Evolutionary conservation across 257 asterid genomes (phyloP), one percentile per base, ranked within the genome.

Genomic region (Solanum sejunctum): DNA sequence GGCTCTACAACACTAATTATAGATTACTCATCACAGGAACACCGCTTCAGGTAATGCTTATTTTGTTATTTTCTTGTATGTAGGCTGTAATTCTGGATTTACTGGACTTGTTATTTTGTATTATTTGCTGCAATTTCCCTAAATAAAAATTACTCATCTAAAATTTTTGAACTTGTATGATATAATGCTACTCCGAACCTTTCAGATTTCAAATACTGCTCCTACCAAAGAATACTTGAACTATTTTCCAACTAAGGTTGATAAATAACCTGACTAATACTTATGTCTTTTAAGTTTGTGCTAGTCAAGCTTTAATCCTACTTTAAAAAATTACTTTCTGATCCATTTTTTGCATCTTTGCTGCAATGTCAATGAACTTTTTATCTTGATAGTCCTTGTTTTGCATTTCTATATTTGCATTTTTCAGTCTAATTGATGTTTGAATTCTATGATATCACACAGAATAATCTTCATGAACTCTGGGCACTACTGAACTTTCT

Each of bases 381-480:
- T 72, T 72, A 72, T 72, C 56, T n/a, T 72, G 17, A 45, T 43
- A 72, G 56, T 72, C 80, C 32, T 43, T 18, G 18, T 18, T 49
- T 32, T 75, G 82, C 82, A 15, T 75, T 21, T 49, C 18, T 49
- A 23, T 49, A 28, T 49, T 20, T 51, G 64, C 64, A 52, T 58
- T 52, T 52, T 51, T 10, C 17, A 52, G 83, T 43, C 66, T 28
- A 52, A 28, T 78, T 78, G 83, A 78, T 28, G 66, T 78, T 28
- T 10, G 66, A 54, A 36, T 78, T 78, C 49, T 56, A 52, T 77
- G 64, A 80, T 54, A 17, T 60, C 82, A 57, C 87, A 92, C 98
- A 97, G 99, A 97, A 97, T 92, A 97, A 97, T 90, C 99, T 97
- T 89, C 99, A 97, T 88, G 99, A 97, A 81, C 99, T 97, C 43